Conservation (phyloP, 768 basidiomycete genomes). For the Termitomyces sp. region DNA sequence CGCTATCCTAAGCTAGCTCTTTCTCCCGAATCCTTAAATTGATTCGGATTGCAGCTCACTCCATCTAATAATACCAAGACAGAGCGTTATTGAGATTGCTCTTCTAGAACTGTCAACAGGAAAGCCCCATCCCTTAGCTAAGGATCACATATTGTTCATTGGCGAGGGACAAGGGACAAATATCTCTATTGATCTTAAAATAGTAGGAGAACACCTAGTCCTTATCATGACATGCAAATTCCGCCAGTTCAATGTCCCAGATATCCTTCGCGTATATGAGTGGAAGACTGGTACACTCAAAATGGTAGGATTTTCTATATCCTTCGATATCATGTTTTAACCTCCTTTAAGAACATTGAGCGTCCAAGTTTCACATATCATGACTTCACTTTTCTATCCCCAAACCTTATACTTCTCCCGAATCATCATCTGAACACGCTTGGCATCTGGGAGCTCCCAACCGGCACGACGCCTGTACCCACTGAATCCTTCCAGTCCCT, state of each 20-base stretch:
- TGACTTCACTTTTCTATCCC: constrained; percentile 23
- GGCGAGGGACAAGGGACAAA: constrained; percentile 12
- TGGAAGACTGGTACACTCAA: constrained; percentile 18
- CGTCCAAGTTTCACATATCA: constrained; percentile 17
- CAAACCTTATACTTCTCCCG: constrained; percentile 24
- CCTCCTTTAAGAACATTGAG: not conserved
- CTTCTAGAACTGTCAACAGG: not conserved
- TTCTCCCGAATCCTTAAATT: too few species aligned
- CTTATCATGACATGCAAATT: constrained; percentile 5
- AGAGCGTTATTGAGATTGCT: not conserved
- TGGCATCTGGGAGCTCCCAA: constrained; percentile 24
- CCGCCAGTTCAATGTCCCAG: not conserved
- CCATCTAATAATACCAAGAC: not conserved
- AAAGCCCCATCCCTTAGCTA: constrained; percentile 9
- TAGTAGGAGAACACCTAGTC: constrained; percentile 18
- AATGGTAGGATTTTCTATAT: constrained; percentile 6
- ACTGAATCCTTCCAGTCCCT: constrained; percentile 1
- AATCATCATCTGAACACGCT: constrained; percentile 21
- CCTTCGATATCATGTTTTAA: not conserved
- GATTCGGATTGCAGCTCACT: too few species aligned
- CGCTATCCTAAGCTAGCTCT: constrained; percentile 33
- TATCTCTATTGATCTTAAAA: constrained; percentile 15
- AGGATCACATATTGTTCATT: constrained; percentile 25
- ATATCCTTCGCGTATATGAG: constrained; percentile 15
- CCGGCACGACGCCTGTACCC: not conserved